These are phyloP conservation scores for Alnus glutinosa DNA, from an alignment of 306 rosid genomes.

Conservation along the genomic window DNA sequence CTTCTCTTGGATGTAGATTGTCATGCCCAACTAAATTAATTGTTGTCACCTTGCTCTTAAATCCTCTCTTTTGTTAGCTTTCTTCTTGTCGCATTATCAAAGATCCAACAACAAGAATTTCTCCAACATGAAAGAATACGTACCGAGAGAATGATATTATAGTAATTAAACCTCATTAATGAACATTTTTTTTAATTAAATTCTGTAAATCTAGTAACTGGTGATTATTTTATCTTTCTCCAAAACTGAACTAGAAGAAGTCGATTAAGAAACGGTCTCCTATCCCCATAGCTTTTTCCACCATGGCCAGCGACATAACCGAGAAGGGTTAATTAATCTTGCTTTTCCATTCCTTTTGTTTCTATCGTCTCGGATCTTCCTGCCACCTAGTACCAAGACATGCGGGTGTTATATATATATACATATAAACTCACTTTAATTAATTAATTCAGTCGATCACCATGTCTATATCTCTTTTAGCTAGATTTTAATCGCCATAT, in stretches of 20 bases:
- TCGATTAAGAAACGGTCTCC: conserved; percentile 15
- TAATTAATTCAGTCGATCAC: too few relatives aligned
- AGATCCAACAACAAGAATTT: neutral
- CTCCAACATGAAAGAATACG: neutral
- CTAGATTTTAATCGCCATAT: conserved; percentile 16
- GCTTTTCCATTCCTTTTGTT: conserved; percentile 44
- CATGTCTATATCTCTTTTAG: neutral
- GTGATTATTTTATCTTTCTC: conserved; percentile 8
- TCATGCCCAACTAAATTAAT: conserved; percentile 1
- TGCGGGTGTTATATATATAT: neutral
- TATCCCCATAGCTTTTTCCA: conserved; percentile 46
- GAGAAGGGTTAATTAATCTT: conserved; percentile 33
- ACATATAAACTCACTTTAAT: too few relatives aligned
- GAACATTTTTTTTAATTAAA: neutral
- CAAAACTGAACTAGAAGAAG: conserved; percentile 3
- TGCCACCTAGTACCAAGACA: conserved; percentile 44
- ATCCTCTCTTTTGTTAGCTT: conserved; percentile 5
- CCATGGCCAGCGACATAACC: conserved; percentile 43
- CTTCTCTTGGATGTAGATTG: conserved; percentile 24
- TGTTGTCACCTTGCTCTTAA: conserved; percentile 10
- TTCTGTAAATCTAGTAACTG: neutral
- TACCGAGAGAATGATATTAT: neutral
- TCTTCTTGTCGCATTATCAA: conserved; percentile 2
- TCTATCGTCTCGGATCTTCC: conserved; percentile 36
- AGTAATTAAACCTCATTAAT: neutral